phyloP scores from a whole-genome alignment of 2,329 filamentous ascomycete genomes.

The Lasiodiplodia sp. region DNA sequence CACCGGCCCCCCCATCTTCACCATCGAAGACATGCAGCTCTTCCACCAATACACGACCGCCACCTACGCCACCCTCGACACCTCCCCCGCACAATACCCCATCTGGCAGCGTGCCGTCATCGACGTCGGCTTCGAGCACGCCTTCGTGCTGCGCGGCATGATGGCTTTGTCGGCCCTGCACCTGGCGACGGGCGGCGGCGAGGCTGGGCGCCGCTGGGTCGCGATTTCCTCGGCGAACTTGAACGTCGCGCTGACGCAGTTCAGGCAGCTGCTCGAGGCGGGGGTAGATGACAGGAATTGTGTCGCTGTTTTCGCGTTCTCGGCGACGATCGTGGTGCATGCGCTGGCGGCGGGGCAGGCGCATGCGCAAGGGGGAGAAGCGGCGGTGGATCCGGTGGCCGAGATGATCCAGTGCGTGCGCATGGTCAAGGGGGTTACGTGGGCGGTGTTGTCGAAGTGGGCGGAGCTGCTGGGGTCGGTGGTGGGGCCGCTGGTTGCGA shows the following conservation, averaged over 20 bases:
- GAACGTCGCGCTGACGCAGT: neutral
- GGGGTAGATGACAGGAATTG: neutral
- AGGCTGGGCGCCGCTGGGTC: neutral
- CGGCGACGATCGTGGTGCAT: neutral
- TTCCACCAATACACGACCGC: neutral
- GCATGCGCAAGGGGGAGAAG: too few species aligned
- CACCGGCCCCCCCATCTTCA: neutral
- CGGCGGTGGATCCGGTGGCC: neutral
- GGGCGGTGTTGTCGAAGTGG: neutral
- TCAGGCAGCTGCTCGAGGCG: neutral
- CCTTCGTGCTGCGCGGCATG: slow-evolving; percentile 37
- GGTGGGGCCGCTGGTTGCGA: neutral
- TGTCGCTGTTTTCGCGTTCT: neutral
- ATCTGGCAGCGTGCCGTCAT: neutral
- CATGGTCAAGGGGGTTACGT: neutral
- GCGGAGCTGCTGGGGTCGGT: neutral
- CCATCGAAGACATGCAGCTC: slow-evolving; percentile 4
- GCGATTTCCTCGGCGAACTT: neutral
- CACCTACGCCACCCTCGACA: neutral
- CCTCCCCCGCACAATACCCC: neutral
- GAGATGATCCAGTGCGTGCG: neutral
- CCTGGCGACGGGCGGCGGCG: slow-evolving; percentile 14
- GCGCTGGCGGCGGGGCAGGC: neutral
- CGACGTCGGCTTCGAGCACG: slow-evolving; percentile 17
- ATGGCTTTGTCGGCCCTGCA: slow-evolving; percentile 35